Conservation (phyloP, 495 filamentous ascomycete genomes). For the Tricharina praecox region DNA sequence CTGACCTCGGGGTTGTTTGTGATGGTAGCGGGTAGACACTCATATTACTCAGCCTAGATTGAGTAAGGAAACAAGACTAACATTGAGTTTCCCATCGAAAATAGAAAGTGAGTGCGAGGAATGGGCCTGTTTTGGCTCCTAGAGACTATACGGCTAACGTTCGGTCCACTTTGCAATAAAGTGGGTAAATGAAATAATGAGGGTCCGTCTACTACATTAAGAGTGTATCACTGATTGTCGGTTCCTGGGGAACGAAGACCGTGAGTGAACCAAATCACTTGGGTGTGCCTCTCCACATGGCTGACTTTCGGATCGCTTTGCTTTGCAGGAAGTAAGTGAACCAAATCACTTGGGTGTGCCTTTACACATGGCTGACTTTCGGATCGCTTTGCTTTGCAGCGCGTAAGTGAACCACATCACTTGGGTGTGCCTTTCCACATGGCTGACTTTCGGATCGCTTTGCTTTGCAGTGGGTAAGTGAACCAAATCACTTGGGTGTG, state of each 20-base stretch:
- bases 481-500: neutral
- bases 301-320: neutral
- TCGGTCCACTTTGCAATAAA: neutral
- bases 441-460: slow-evolving; percentile 1
- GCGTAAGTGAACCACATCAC: neutral
- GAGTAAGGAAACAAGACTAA: neutral
- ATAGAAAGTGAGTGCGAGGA: neutral
- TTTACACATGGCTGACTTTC: neutral
- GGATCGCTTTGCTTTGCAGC: neutral
- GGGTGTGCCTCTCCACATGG: neutral
- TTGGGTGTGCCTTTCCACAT: neutral
- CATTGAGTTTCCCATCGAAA: neutral
- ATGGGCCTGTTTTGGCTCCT: neutral
- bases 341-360: neutral
- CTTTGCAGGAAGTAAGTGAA: neutral
- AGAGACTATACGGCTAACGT: neutral
- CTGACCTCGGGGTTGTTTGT: neutral
- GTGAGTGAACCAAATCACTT: neutral
- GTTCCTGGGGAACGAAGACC: neutral
- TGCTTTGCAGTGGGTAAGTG: neutral
- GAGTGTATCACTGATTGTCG: neutral
- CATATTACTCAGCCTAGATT: neutral
- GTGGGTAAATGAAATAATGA: neutral
- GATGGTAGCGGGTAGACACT: neutral
- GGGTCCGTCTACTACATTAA: neutral